Evolutionary conservation across 768 basidiomycete genomes (phyloP), one percentile per base, ranked within the genome.

Genomic region (Tulasnella sp.): DNA sequence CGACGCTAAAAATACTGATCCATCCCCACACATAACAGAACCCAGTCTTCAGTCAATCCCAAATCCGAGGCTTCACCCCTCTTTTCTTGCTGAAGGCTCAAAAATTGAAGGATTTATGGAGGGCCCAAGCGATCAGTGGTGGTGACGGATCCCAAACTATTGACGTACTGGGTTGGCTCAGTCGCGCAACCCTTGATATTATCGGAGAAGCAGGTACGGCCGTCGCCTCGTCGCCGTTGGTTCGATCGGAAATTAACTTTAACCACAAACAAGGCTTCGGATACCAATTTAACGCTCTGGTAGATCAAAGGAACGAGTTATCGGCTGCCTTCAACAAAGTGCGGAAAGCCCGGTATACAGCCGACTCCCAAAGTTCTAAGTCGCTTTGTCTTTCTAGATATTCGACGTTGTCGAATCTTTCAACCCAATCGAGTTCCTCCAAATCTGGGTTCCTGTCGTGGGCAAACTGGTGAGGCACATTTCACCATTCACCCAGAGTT

Each of bases 71-170:
- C 57, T 81, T 91, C 18, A 90, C 89, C 0, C 85, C 85, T 16
- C 88, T 89, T 9, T 91, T 92, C 79, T 79, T 90, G 3, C 86
- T 87, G 2, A 91, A 90, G 82, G 84, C 91, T 0, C 80, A 75
- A 67, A 2, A 75, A 23, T 51, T 61, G 18, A 46, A 55, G 7
- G 57, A 75, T 42, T 23, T 39, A 26, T 75, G 75, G 75, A 75
- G 67, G n/a, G 39, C 39, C 5, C 13, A 75, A 75, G 32, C 35
- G 5, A 32, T 61, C 48, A 32, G 18, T 7, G 32, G 6, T 37
- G 9, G 29, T 32, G 32, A 20, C 10, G 75, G 51, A 35, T 40
- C 11, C 39, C 61, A 35, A 35, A 70, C 37, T 51, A 61, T 75
- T 37, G 73, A 79, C 48, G 78, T 79, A 5, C 35, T 79, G 39